Evolutionary conservation across 345 rosid genomes (phyloP).

Genomic region (Moringa oleifera): DNA sequence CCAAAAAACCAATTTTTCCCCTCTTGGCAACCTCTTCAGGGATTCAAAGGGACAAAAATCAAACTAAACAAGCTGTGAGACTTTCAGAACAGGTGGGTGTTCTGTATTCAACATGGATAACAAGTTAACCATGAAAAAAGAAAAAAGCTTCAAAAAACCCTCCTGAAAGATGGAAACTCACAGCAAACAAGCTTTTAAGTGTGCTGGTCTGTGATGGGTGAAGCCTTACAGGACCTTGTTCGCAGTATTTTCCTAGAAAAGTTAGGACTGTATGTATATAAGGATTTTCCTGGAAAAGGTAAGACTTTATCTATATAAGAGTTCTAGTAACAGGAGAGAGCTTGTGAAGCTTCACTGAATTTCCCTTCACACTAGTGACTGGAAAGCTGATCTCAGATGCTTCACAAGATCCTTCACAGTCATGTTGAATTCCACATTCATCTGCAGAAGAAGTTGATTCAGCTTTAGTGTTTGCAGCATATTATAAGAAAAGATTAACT

Average conservation of each 20-base stretch:
- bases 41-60: conserved; percentile 3
- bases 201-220: conserved; percentile 22
- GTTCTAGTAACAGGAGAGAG: not conserved
- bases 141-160: conserved; percentile 12
- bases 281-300: too few species aligned
- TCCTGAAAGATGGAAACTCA: conserved; percentile 36
- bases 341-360: too few species aligned
- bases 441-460: conserved; percentile 36
- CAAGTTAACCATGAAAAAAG: conserved; percentile 27
- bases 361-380: conserved; percentile 48
- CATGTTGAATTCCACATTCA: conserved; percentile 59
- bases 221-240: conserved; percentile 20
- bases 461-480: not conserved
- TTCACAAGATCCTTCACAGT: conserved; percentile 64
- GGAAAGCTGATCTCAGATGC: conserved; percentile 46
- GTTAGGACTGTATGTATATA: not conserved
- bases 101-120: conserved; percentile 30
- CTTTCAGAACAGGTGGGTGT: conserved; percentile 33
- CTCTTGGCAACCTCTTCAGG: conserved; percentile 9
- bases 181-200: conserved; percentile 31
- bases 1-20: conserved; percentile 19
- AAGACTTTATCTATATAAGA: not conserved
- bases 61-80: conserved; percentile 28
- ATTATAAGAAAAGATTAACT: not conserved
- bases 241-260: conserved; percentile 5